A percentile compares a stretch with the other conserved stretches of the same genome.
Evolutionary conservation across 106 monocot species (phyloP).

Genomic region (Apostasia shenzhenica): DNA sequence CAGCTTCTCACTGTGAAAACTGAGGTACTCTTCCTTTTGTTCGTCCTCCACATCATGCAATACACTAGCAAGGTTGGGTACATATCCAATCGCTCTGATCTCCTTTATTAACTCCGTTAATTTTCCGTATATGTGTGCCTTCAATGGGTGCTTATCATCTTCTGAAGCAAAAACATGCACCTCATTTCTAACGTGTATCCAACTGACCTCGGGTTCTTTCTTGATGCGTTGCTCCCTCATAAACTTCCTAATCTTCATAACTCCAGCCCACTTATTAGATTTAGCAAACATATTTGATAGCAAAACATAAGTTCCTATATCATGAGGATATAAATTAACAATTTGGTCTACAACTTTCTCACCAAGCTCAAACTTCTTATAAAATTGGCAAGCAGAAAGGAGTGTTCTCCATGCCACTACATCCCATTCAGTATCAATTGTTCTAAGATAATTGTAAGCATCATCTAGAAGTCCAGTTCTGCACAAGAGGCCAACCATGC

Average conservation of each 20-base stretch:
- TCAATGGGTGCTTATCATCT: conserved; percentile 34
- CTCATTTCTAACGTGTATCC: conserved; percentile 44
- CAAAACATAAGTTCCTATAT: conserved; percentile 49
- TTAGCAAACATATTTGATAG: conserved; percentile 61
- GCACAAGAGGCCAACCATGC: conserved; percentile 45
- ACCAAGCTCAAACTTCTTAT: conserved; percentile 39
- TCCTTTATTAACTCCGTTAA: conserved; percentile 21
- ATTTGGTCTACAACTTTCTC: conserved; percentile 37
- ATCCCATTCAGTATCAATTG: conserved; percentile 34
- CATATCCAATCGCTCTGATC: conserved; percentile 42
- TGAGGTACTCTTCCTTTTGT: conserved; percentile 41
- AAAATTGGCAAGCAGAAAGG: conserved; percentile 36
- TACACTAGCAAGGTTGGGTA: conserved; percentile 27
- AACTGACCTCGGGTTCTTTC: conserved; percentile 65
- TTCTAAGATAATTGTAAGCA: conserved; percentile 35
- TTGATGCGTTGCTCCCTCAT: conserved; percentile 51
- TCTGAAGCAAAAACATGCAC: conserved; percentile 54
- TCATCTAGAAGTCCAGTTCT: conserved; percentile 36
- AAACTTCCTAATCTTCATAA: conserved; percentile 31
- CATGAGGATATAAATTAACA: conserved; percentile 37
- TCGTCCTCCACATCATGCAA: conserved; percentile 53
- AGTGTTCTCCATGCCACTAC: conserved; percentile 54
- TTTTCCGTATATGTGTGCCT: conserved; percentile 23
- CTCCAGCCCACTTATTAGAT: conserved; percentile 45
- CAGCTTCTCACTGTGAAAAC: conserved; percentile 47